These are phyloP conservation scores for Gremmenia infestans DNA, from an alignment of 2,329 filamentous ascomycete genomes.

Conservation along the genomic window DNA sequence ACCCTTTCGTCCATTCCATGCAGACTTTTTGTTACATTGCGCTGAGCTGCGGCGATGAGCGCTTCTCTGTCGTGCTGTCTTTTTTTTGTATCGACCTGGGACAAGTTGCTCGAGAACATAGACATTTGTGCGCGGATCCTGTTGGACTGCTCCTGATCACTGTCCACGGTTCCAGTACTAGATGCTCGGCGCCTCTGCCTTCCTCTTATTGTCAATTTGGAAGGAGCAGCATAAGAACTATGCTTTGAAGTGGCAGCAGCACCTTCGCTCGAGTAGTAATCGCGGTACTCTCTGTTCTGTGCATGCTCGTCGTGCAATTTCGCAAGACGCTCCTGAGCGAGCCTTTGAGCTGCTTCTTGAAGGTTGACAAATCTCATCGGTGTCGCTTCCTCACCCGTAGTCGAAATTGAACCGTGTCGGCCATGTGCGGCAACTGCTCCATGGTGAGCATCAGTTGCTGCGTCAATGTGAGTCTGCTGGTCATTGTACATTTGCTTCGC, in stretches of 20 bases:
- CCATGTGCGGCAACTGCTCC: constrained; percentile 31
- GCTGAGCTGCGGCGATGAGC: constrained; percentile 72
- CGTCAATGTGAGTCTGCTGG: constrained; percentile 51
- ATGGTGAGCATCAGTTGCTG: constrained; percentile 24
- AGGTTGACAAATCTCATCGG: constrained; percentile 57
- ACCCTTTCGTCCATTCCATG: constrained; percentile 79
- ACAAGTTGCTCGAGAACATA: constrained; percentile 62
- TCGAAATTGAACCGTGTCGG: constrained; percentile 31
- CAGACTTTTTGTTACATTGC: constrained; percentile 77
- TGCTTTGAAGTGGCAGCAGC: background rate
- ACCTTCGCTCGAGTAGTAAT: constrained; percentile 59
- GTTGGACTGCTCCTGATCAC: constrained; percentile 58
- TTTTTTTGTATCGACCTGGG: constrained; percentile 68
- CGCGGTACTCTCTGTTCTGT: constrained; percentile 59
- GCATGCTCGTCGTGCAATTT: constrained; percentile 70
- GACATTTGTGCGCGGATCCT: constrained; percentile 77
- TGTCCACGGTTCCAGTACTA: constrained; percentile 54
- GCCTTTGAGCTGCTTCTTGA: constrained; percentile 81
- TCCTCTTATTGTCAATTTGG: constrained; percentile 47
- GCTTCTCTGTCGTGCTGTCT: constrained; percentile 68
- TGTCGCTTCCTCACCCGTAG: constrained; percentile 36
- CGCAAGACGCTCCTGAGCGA: constrained; percentile 76
- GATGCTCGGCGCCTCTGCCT: constrained; percentile 59
- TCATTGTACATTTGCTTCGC: constrained; percentile 77
- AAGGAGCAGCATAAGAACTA: constrained; percentile 33